These are phyloP conservation scores for Microbotryum silenes-acaulis DNA, from an alignment of 1,284 basidiomycete genomes.

Conservation along the genomic window DNA sequence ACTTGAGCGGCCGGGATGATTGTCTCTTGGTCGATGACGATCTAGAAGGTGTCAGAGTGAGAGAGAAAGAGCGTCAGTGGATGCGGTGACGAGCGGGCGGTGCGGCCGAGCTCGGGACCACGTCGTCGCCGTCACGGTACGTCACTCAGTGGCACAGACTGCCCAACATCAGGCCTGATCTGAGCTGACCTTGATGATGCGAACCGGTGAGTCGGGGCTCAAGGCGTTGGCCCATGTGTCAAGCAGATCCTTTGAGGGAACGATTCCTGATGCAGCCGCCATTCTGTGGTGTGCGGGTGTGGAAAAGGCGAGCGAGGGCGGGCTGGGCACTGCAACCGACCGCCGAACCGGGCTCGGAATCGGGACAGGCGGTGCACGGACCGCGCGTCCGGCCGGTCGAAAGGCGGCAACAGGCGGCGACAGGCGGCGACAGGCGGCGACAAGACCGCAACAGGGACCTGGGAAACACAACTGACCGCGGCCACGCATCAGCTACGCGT, in stretches of 20 bases:
- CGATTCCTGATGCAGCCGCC: conserved; percentile 23
- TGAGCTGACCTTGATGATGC: conserved; percentile 21
- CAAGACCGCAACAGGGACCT: no score
- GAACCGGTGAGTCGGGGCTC: neutral
- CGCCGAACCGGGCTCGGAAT: no score
- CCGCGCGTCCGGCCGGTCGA: no score
- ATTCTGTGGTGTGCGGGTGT: neutral
- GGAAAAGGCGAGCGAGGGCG: neutral
- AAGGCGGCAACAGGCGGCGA: no score
- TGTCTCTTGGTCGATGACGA: conserved; percentile 18
- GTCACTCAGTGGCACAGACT: neutral
- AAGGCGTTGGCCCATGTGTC: conserved; percentile 9
- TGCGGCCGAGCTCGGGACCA: neutral
- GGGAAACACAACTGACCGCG: no score
- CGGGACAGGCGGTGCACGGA: no score
- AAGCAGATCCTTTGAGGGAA: neutral
- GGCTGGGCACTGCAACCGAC: neutral
- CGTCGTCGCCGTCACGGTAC: neutral
- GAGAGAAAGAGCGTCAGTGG: neutral
- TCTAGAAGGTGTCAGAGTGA: neutral
- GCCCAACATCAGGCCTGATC: neutral
- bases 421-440: no score
- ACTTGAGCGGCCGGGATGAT: conserved; percentile 3
- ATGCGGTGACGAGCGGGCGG: neutral
- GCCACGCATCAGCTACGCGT: no score